A percentile compares a stretch with the other conserved stretches of the same genome.
phyloP scores from a whole-genome alignment of 1,139 yeast genomes.

The Komagataea norvegica region DNA sequence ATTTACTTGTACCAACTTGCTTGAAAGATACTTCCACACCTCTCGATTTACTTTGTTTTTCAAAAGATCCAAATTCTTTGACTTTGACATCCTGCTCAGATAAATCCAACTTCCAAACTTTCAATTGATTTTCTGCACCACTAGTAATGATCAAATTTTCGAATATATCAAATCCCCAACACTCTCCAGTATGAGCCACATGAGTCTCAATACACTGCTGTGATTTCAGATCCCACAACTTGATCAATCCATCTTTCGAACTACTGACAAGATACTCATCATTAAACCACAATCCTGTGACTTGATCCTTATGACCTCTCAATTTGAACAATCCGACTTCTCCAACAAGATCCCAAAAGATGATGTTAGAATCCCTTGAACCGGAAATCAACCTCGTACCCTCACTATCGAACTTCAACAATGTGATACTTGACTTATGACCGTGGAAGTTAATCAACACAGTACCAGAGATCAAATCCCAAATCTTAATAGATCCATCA shows the following conservation, averaged over 20 bases:
- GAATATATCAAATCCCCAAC: conserved; percentile 71
- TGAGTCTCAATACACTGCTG: conserved; percentile 94
- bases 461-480: conserved; percentile 81
- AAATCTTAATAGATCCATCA: conserved; percentile 86
- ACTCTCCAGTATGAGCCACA: conserved; percentile 88
- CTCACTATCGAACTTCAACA: conserved; percentile 62
- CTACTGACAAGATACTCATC: conserved; percentile 73
- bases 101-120: conserved; percentile 72
- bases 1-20: conserved; percentile 36
- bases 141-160: conserved; percentile 54
- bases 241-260: conserved; percentile 85
- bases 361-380: conserved; percentile 74
- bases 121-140: conserved; percentile 77
- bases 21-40: conserved; percentile 60
- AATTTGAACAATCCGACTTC: conserved; percentile 86
- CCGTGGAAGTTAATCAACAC: conserved; percentile 82
- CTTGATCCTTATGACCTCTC: conserved; percentile 85
- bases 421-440: conserved; percentile 72
- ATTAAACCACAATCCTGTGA: conserved; percentile 63
- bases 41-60: conserved; percentile 76
- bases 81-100: conserved; percentile 43
- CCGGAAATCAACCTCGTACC: conserved; percentile 90
- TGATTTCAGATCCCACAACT: conserved; percentile 86
- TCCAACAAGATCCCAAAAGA: conserved; percentile 92
- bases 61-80: conserved; percentile 58